A percentile compares a stretch with the other conserved stretches of the same genome.
These are phyloP conservation scores for Sarcocystis neurona DNA, from an alignment of 169 alveolate genomes.

Conservation along the genomic window DNA sequence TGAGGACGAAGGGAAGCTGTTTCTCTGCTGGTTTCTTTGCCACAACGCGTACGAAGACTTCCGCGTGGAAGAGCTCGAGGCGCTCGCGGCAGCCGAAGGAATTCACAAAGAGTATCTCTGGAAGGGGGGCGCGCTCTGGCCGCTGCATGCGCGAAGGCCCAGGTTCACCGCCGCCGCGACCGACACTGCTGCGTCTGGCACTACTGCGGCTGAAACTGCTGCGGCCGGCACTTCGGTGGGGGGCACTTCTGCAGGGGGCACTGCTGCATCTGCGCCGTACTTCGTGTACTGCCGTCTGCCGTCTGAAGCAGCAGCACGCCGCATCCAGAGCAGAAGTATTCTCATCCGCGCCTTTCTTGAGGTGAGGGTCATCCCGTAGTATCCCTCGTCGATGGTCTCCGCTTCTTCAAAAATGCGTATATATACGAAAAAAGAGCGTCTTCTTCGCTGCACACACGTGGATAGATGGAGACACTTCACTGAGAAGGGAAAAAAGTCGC, in stretches of 20 bases:
- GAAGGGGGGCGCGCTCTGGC: neutral
- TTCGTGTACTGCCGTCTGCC: conserved; percentile 56
- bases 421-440: no score
- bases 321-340: conserved; percentile 44
- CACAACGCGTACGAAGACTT: conserved; percentile 61
- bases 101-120: conserved; percentile 15
- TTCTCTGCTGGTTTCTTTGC: conserved; percentile 58
- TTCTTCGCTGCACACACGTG: no score
- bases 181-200: neutral
- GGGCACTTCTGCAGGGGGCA: neutral
- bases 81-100: conserved; percentile 62
- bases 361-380: conserved; percentile 4
- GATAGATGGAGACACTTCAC: no score
- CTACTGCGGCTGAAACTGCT: neutral
- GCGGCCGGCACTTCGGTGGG: neutral
- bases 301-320: conserved; percentile 6
- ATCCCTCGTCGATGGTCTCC: no score
- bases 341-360: conserved; percentile 60
- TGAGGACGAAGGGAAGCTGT: no score
- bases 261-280: neutral
- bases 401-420: no score
- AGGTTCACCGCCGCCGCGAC: neutral
- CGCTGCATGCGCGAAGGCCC: neutral
- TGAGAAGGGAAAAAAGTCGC: neutral
- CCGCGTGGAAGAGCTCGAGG: conserved; percentile 66